A percentile compares a stretch with the other conserved stretches of the same genome.
Conservation (phyloP, 257 asterid genomes). For the Penstemon davidsonii region DNA sequence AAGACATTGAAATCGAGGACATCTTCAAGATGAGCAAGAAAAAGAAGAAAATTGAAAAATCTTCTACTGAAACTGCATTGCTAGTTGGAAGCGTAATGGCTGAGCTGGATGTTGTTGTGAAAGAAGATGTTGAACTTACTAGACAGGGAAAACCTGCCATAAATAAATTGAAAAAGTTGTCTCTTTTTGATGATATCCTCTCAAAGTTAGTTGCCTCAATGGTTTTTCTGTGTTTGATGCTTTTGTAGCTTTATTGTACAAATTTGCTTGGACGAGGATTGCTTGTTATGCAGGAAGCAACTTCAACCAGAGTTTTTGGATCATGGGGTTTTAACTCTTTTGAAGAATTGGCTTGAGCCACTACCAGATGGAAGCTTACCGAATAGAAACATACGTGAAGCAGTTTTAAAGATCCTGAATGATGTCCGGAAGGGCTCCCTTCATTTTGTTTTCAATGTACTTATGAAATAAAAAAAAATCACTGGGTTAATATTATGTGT, state of each 20-base stretch:
- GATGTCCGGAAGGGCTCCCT: slow-evolving; percentile 51
- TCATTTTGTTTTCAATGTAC: not conserved
- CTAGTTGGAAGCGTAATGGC: slow-evolving; percentile 92
- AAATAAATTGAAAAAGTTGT: slow-evolving; percentile 78
- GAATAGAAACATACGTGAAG: slow-evolving; percentile 85
- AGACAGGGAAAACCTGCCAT: slow-evolving; percentile 85
- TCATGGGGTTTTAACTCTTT: slow-evolving; percentile 59
- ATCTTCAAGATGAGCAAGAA: slow-evolving; percentile 80
- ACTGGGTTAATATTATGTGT: slow-evolving; percentile 19
- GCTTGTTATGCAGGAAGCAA: slow-evolving; percentile 68
- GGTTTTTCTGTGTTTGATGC: slow-evolving; percentile 10
- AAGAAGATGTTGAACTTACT: slow-evolving; percentile 88
- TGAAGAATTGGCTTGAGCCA: slow-evolving; percentile 67
- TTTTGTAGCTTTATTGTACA: slow-evolving; percentile 5
- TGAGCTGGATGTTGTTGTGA: slow-evolving; percentile 91
- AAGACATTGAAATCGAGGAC: slow-evolving; percentile 72
- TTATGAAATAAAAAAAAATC: slow-evolving; percentile 7
- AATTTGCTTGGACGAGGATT: slow-evolving; percentile 24
- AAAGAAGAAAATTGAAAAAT: slow-evolving; percentile 85
- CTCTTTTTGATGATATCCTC: slow-evolving; percentile 89
- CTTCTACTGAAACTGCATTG: slow-evolving; percentile 85
- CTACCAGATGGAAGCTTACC: slow-evolving; percentile 79
- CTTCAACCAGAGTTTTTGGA: slow-evolving; percentile 95
- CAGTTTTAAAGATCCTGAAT: slow-evolving; percentile 73
- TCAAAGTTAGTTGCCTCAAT: slow-evolving; percentile 61